phyloP scores from a whole-genome alignment of 1,139 yeast species.

The Pneumocystis murina region DNA sequence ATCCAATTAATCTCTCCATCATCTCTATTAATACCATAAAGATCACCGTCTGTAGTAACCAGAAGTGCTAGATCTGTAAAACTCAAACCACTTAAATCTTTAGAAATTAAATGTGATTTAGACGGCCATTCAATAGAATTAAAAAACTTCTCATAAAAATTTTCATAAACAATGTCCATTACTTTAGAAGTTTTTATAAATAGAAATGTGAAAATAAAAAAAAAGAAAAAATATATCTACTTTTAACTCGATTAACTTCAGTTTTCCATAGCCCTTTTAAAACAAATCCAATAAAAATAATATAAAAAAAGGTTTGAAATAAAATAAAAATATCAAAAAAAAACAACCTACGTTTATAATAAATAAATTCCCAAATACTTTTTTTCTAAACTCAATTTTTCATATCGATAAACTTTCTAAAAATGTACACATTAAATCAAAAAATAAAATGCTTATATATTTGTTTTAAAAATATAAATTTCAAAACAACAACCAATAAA shows the following conservation, averaged over 20 bases:
- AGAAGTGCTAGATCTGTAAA: constrained; percentile 51
- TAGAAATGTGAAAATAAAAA: background rate
- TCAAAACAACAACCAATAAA: no score
- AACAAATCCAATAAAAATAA: no score
- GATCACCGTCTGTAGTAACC: constrained; percentile 76
- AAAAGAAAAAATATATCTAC: background rate
- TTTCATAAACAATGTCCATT: background rate
- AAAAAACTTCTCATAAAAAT: background rate
- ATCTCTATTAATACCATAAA: constrained; percentile 66
- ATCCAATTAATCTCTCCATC: constrained; percentile 75
- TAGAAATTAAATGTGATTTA: background rate
- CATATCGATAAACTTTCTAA: no score
- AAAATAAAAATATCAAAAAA: background rate
- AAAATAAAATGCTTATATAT: no score
- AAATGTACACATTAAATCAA: no score
- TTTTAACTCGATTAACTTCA: background rate
- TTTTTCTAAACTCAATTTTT: no score
- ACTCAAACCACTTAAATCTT: constrained; percentile 35
- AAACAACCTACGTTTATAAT: no score
- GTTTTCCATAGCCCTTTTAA: no score
- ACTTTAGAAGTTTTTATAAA: background rate
- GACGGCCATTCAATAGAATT: background rate
- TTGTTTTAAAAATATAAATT: no score
- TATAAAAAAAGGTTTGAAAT: background rate
- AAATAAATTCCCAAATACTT: no score